Conservation (phyloP, 257 asterid species). For the Plantago major region DNA sequence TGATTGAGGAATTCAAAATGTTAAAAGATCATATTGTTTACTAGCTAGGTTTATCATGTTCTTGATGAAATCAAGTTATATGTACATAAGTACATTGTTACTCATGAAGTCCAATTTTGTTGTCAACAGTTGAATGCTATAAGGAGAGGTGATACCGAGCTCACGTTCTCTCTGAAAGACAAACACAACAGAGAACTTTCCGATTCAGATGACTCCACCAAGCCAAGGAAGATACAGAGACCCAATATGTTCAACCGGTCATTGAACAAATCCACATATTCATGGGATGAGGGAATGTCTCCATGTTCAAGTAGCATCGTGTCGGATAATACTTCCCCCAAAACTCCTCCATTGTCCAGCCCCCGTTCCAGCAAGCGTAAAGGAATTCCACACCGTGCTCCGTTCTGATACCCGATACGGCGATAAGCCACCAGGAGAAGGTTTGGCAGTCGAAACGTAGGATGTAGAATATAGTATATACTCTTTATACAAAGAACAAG, state of each 20-base stretch:
- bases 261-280: conserved; percentile 12
- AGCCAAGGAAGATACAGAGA: conserved; percentile 39
- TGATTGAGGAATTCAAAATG: too few species aligned
- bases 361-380: conserved; percentile 59
- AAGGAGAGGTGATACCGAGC: conserved; percentile 41
- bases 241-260: conserved; percentile 5
- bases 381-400: conserved; percentile 72
- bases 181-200: conserved; percentile 30
- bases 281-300: conserved; percentile 17
- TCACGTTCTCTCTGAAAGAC: conserved; percentile 34
- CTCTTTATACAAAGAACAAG: not conserved
- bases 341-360: conserved; percentile 52
- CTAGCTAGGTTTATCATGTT: too few species aligned
- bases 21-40: too few species aligned
- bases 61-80: too few species aligned
- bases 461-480: not conserved
- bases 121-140: conserved; percentile 46
- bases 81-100: not conserved
- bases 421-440: not conserved
- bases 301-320: conserved; percentile 24
- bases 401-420: conserved; percentile 28
- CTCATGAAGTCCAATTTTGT: not conserved
- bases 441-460: not conserved
- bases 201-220: conserved; percentile 34
- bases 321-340: conserved; percentile 35